phyloP scores from a whole-genome alignment of 192 early-diverging fungal genomes.

The Irineochytrium annulatum region DNA sequence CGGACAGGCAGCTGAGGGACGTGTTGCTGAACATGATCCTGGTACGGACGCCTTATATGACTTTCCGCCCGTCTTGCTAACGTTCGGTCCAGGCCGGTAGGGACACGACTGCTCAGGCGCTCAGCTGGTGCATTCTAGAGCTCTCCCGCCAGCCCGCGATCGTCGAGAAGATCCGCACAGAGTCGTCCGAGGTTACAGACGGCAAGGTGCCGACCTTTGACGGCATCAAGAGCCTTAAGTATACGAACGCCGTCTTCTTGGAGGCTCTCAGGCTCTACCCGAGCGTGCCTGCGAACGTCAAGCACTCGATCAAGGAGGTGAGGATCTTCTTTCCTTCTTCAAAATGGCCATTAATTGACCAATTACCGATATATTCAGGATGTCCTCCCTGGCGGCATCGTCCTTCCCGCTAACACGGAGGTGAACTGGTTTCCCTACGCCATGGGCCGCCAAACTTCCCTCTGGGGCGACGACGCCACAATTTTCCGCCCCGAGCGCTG shows the following conservation, averaged over 20 bases:
- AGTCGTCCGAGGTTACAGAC: conserved; percentile 12
- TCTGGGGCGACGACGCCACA: conserved; percentile 61
- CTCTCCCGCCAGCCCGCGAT: conserved; percentile 33
- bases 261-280: conserved; percentile 65
- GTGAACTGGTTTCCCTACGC: conserved; percentile 44
- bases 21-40: conserved; percentile 37
- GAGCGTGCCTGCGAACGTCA: conserved; percentile 57
- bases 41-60: too few species aligned
- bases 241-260: conserved; percentile 47
- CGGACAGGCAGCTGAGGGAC: conserved; percentile 28
- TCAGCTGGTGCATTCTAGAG: conserved; percentile 47
- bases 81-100: conserved; percentile 23
- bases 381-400: conserved; percentile 55
- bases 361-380: conserved; percentile 39
- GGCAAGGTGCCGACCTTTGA: conserved; percentile 22
- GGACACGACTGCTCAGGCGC: conserved; percentile 54
- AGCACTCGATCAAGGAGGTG: conserved; percentile 53
- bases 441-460: conserved; percentile 41
- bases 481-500: conserved; percentile 64
- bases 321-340: not conserved
- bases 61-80: too few species aligned
- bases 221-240: conserved; percentile 36
- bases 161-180: conserved; percentile 15
- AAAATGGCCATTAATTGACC: not conserved
- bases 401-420: conserved; percentile 41